These are phyloP conservation scores for Skeletonema tropicum DNA, from an alignment of 108 stramenopile species.

Conservation along the genomic window DNA sequence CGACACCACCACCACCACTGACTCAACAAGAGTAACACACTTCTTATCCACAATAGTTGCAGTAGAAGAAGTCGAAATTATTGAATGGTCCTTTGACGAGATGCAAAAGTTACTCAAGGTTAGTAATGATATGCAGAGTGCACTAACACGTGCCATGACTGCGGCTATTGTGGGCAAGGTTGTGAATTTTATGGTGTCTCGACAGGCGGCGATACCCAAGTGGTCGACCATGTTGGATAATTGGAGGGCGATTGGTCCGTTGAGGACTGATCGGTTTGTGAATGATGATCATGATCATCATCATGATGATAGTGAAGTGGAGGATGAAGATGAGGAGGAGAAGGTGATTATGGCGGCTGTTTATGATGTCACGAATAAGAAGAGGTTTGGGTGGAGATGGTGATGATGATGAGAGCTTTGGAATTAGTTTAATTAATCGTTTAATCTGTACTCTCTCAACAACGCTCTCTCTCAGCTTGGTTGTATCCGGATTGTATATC, in stretches of 20 bases:
- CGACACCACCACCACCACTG: too few species aligned
- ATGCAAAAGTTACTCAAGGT: constrained; percentile 74
- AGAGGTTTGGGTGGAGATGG: neutral
- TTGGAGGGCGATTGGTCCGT: constrained; percentile 20
- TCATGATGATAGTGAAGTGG: neutral
- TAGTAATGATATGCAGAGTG: constrained; percentile 66
- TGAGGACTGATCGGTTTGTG: neutral
- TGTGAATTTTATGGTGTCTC: constrained; percentile 73
- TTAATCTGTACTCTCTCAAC: neutral
- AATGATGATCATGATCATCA: too few species aligned
- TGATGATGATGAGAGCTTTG: neutral
- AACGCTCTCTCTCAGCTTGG: neutral
- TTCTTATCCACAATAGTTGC: constrained; percentile 66
- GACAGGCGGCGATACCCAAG: constrained; percentile 22
- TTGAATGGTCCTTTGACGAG: constrained; percentile 77
- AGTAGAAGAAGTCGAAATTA: constrained; percentile 61
- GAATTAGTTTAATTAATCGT: neutral
- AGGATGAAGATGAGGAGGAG: neutral
- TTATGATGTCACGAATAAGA: neutral
- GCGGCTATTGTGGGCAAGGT: constrained; percentile 86
- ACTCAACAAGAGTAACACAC: neutral
- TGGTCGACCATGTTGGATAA: constrained; percentile 33
- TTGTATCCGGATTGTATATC: neutral
- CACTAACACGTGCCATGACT: constrained; percentile 85
- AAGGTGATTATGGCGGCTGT: neutral